Conservation (phyloP, 495 filamentous ascomycete genomes). For the Penicillium canescens region DNA sequence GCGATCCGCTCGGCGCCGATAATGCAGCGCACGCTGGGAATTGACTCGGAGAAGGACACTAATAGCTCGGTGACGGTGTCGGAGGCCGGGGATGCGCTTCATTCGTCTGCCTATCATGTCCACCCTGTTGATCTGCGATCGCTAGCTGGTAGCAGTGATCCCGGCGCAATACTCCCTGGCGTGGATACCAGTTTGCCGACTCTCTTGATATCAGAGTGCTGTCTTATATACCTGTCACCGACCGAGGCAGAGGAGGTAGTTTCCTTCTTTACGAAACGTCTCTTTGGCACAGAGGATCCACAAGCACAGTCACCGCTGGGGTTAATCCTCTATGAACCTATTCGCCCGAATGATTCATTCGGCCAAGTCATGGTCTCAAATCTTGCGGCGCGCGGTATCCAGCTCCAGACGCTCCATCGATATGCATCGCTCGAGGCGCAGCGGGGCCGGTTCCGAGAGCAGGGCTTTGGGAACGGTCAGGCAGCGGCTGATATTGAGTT, state of each 20-base stretch:
- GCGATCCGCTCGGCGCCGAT: slow-evolving; percentile 44
- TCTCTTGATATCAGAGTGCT: slow-evolving; percentile 88
- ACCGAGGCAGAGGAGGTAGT: slow-evolving; percentile 62
- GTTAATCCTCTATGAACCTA: slow-evolving; percentile 85
- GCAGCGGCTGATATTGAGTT: slow-evolving; percentile 67
- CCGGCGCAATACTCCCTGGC: slow-evolving; percentile 26
- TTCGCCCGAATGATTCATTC: slow-evolving; percentile 79
- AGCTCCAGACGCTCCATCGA: slow-evolving; percentile 74
- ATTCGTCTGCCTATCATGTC: slow-evolving; percentile 60
- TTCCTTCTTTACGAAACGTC: slow-evolving; percentile 61
- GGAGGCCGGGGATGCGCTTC: slow-evolving; percentile 39
- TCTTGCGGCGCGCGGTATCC: slow-evolving; percentile 79
- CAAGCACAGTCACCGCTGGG: slow-evolving; percentile 42
- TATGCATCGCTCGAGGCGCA: slow-evolving; percentile 70
- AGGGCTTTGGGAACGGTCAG: slow-evolving; percentile 59
- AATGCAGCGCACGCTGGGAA: slow-evolving; percentile 35
- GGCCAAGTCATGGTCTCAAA: slow-evolving; percentile 90
- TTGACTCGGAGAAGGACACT: slow-evolving; percentile 17
- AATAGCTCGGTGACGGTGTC: slow-evolving; percentile 31
- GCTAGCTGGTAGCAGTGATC: slow-evolving; percentile 35
- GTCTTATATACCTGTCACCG: slow-evolving; percentile 80
- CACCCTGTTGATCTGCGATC: slow-evolving; percentile 81
- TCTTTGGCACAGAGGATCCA: slow-evolving; percentile 24
- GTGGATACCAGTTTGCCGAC: slow-evolving; percentile 67
- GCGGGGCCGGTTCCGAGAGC: slow-evolving; percentile 57